phyloP scores from a whole-genome alignment of 2,329 filamentous ascomycete genomes.

The Arthrobotrys sinensis region DNA sequence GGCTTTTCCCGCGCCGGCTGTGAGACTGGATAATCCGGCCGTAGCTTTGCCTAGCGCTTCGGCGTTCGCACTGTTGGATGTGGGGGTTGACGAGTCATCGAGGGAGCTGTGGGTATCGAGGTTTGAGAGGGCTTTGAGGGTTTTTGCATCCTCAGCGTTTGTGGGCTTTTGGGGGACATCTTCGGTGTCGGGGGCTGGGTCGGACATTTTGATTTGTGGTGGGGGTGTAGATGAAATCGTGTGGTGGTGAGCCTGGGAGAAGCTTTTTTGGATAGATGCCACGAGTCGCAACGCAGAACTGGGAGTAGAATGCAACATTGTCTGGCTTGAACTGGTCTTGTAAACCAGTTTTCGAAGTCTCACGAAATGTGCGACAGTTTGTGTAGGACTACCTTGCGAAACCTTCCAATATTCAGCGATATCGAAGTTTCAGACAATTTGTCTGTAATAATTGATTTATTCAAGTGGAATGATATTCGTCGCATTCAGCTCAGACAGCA shows the following conservation, averaged over 20 bases:
- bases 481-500: no score
- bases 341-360: no score
- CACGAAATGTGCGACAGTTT: no score
- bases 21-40: conserved; percentile 68
- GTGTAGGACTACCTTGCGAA: no score
- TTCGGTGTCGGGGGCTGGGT: conserved; percentile 48
- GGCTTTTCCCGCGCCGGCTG: conserved; percentile 65
- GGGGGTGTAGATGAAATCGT: background rate
- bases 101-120: conserved; percentile 57
- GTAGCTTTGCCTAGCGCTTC: conserved; percentile 68
- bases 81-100: conserved; percentile 46
- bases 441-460: no score
- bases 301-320: no score
- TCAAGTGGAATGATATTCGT: no score
- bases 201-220: conserved; percentile 38
- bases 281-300: no score
- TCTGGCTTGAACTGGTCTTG: no score
- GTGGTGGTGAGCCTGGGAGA: conserved; percentile 16
- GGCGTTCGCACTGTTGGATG: conserved; percentile 66
- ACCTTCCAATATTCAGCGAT: no score
- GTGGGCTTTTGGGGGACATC: conserved; percentile 61
- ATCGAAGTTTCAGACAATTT: no score
- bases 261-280: conserved; percentile 32
- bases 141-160: conserved; percentile 63
- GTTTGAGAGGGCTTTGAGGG: conserved; percentile 62